Evolutionary conservation across 169 alveolate species (phyloP), one percentile per base, ranked within the genome.

Genomic region (Plasmodium reichenowi): DNA sequence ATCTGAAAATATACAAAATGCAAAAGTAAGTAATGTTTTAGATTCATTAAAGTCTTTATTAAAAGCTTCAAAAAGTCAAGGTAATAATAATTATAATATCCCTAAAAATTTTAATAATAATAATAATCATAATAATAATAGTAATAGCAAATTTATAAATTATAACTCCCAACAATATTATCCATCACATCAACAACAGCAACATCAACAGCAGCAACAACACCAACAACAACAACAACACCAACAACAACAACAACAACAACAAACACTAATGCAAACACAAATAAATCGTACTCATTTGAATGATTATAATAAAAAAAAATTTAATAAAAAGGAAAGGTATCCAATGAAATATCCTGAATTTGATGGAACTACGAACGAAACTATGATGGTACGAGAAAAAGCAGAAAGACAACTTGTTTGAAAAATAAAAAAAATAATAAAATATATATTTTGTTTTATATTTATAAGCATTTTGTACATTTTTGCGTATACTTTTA

Each of bases 11-110:
- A 80, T 80, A 67, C 76, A 80, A 56, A 80, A 80, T 26, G 90
- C 90, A 5, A 80, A 80, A 62, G 90, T 80, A 13, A 80, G 58
- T 24, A 80, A 80, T 24, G 90, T 80, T 8, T 29, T 80, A n/a
- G 90, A 80, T 17, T 80, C 90, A 20, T 60, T 80, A 26, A 80
- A 80, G 50, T 80, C 90, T 6, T 72, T 80, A 8, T 29, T 80
- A 24, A 80, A 66, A 48, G 90, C 90, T 7, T 80, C 90, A 13
- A 54, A 59, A 62, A 80, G 68, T 24, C 76, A 72, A n/a, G 10
- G 64, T 10, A 62, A 22, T 20, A 45, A 22, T 17, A 48, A 64
- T 24, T 64, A 64, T 71, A 45, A 45, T 29, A 15, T 7, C 7
- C 45, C 26, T 26, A 78, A 66, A 47, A 58, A 58, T 29, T 22